Evolutionary conservation across 1,284 basidiomycete species (phyloP).

Genomic region (Ustilago sp.): DNA sequence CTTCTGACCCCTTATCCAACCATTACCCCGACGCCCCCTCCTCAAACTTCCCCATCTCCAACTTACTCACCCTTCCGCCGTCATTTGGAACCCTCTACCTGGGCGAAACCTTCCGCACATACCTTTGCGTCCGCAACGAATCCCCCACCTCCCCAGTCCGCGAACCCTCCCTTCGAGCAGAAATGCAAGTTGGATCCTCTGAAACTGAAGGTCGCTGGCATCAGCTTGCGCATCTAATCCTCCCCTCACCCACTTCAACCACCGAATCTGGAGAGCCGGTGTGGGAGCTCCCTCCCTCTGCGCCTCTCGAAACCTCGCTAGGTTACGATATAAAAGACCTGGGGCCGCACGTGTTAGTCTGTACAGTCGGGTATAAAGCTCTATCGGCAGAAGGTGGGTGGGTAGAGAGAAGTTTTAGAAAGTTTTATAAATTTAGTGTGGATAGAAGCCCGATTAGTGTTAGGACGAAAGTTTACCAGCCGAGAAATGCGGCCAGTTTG

Average conservation of each 20-base stretch:
- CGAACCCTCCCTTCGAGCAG: conserved; percentile 54
- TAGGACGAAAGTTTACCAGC: conserved; percentile 65
- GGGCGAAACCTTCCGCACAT: conserved; percentile 65
- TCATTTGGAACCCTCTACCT: conserved; percentile 61
- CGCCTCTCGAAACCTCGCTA: conserved; percentile 49
- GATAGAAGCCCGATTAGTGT: conserved; percentile 60
- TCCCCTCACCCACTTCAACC: conserved; percentile 18
- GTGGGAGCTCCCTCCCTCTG: conserved; percentile 19
- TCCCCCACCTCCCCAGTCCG: conserved; percentile 24
- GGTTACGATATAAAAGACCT: conserved; percentile 67
- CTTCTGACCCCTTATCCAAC: conserved; percentile 23
- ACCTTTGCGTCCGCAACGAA: conserved; percentile 67
- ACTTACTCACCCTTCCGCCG: conserved; percentile 40
- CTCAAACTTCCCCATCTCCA: conserved; percentile 21
- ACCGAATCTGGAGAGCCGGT: conserved; percentile 9
- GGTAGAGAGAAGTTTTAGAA: conserved; percentile 56
- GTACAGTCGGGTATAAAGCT: conserved; percentile 62
- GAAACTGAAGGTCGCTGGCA: conserved; percentile 26
- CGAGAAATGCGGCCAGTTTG: conserved; percentile 31
- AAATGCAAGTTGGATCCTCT: conserved; percentile 57
- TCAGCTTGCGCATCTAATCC: conserved; percentile 36
- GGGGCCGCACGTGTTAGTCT: conserved; percentile 63
- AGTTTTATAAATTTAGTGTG: conserved; percentile 62
- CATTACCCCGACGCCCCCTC: neutral
- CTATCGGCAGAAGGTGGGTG: conserved; percentile 12